Percentiles rank a stretch among this genome's conserved stretches.
These are phyloP conservation scores for Mediolabrus comicus DNA, from an alignment of 108 stramenopile genomes.

Conservation along the genomic window DNA sequence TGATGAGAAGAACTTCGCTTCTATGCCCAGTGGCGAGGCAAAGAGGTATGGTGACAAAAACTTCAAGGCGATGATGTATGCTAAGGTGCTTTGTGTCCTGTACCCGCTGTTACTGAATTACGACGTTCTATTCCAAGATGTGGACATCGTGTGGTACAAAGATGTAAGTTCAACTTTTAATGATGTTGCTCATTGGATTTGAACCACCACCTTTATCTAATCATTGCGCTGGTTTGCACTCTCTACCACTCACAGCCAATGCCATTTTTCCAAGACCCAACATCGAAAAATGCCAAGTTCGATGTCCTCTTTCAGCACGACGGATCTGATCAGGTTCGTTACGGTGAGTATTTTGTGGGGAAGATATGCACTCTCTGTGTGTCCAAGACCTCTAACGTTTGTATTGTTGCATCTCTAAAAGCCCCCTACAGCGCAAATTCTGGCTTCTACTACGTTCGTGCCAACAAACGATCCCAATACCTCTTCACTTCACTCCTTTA, in stretches of 20 bases:
- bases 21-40: slow-evolving; percentile 58
- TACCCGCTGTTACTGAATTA: slow-evolving; percentile 62
- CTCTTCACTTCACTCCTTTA: slow-evolving; percentile 64
- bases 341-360: slow-evolving; percentile 59
- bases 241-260: not conserved
- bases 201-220: slow-evolving; percentile 11
- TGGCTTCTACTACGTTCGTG: slow-evolving; percentile 89
- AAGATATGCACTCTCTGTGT: too few species aligned
- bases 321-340: slow-evolving; percentile 58
- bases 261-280: slow-evolving; percentile 36
- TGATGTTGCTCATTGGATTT: not conserved
- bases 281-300: slow-evolving; percentile 26
- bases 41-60: slow-evolving; percentile 68
- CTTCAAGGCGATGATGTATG: slow-evolving; percentile 88
- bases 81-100: slow-evolving; percentile 80
- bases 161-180: too few species aligned
- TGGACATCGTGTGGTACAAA: slow-evolving; percentile 66
- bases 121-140: slow-evolving; percentile 88
- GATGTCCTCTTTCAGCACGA: slow-evolving; percentile 84
- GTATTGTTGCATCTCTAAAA: too few species aligned
- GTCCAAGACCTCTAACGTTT: too few species aligned
- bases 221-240: not conserved
- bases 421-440: slow-evolving; percentile 56
- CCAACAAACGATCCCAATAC: slow-evolving; percentile 64
- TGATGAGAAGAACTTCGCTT: slow-evolving; percentile 71